Evolutionary conservation across 495 filamentous ascomycete species (phyloP), one percentile per base, ranked within the genome.

Genomic region (Penicillium cinerascens): DNA sequence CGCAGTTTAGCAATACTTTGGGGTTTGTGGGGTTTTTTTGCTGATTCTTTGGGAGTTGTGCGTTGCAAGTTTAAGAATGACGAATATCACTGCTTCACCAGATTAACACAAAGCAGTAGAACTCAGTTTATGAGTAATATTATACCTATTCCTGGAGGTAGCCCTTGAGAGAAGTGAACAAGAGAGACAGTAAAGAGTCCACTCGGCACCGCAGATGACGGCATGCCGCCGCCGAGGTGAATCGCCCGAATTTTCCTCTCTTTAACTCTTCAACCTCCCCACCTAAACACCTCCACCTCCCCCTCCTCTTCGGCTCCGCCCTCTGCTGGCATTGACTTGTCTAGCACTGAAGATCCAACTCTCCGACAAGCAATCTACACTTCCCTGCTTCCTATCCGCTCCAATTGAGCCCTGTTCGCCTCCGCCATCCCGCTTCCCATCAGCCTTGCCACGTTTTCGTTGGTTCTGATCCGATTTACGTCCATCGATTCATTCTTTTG

Each of bases 251-350:
- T 69, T 69, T 66, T 65, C 29, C 29, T 13, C 57, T 51, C 65
- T 62, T 65, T 64, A 60, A 66, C 59, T 60, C 56, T 64, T 66
- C 69, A 66, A 66, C 66, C 54, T 46, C 55, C 51, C 54, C 51
- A 42, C 61, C 54, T 43, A 60, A 60, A 61, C 68, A 59, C 58
- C 68, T 61, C 59, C 68, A 60, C 54, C 53, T 35, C 21, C 33
- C 45, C 39, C 35, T 35, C 53, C 63, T 67, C 68, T 66, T 70
- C 64, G 60, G 59, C 64, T 59, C 56, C 56, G 46, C 56, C 60
- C 57, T 53, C 67, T 74, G 75, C 75, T 78, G 75, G 72, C 75
- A 78, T 78, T 78, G 71, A 75, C 75, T 78, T 78, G 75, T 78
- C 75, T 68, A 78, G 75, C 73, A 73, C 57, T 58, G 55, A 58